A percentile compares a stretch with the other conserved stretches of the same genome.
phyloP scores from a whole-genome alignment of 2,329 filamentous ascomycete species.

The Phymatotrichopsis omnivora region DNA sequence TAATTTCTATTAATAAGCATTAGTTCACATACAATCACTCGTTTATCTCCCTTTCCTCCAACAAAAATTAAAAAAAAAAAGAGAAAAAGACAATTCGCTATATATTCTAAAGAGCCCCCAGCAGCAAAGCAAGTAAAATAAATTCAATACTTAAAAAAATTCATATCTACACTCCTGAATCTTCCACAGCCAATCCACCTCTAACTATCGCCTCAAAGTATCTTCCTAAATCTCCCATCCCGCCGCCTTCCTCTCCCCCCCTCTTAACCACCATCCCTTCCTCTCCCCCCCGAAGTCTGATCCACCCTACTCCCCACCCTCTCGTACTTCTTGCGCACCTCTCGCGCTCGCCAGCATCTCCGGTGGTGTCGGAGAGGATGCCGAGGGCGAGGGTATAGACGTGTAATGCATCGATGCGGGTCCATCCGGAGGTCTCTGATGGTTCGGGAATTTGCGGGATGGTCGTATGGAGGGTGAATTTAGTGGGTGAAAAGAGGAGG shows the following conservation, averaged over 20 bases:
- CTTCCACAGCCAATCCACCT: too few species aligned
- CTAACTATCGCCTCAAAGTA: slow-evolving; percentile 6
- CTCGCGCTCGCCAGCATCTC: slow-evolving; percentile 42
- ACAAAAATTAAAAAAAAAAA: too few species aligned
- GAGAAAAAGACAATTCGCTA: too few species aligned
- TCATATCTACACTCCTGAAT: too few species aligned
- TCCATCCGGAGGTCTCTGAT: slow-evolving; percentile 40
- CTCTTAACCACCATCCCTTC: slow-evolving; percentile 22
- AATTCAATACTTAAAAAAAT: too few species aligned
- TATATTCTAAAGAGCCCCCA: too few species aligned
- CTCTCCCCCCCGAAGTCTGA: slow-evolving; percentile 34
- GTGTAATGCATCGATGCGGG: slow-evolving; percentile 52
- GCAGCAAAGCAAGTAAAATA: too few species aligned
- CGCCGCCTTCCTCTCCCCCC: slow-evolving; percentile 14
- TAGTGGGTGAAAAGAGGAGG: slow-evolving; percentile 51
- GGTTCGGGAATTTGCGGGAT: slow-evolving; percentile 56
- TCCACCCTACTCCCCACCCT: slow-evolving; percentile 63
- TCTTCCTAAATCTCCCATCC: neutral
- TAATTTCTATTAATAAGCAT: too few species aligned
- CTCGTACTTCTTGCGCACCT: slow-evolving; percentile 55
- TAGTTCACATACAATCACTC: too few species aligned
- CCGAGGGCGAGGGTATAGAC: slow-evolving; percentile 56
- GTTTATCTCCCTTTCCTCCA: too few species aligned
- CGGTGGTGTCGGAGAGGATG: slow-evolving; percentile 40
- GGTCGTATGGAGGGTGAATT: slow-evolving; percentile 50